These are phyloP conservation scores for Fusarium denticulatum DNA, from an alignment of 2,329 filamentous ascomycete genomes.

Conservation along the genomic window DNA sequence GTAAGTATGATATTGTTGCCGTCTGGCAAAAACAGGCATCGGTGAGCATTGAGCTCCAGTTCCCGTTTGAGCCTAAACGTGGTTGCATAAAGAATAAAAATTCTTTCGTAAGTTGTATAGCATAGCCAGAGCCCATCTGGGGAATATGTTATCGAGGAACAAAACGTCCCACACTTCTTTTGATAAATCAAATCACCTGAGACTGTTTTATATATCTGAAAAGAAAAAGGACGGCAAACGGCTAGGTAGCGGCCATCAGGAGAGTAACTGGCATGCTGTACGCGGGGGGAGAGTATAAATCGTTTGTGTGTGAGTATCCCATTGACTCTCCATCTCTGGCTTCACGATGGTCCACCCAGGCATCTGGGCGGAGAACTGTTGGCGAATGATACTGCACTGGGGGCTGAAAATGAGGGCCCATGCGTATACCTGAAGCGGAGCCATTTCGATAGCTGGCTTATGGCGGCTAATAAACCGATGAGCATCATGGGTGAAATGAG, in stretches of 20 bases:
- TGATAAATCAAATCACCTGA: not conserved
- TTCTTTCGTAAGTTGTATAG: too few relatives aligned
- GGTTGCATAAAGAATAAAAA: too few relatives aligned
- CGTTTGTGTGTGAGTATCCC: not conserved
- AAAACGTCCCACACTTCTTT: too few relatives aligned
- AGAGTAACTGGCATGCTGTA: not conserved
- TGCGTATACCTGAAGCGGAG: rapidly evolving
- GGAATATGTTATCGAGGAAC: too few relatives aligned
- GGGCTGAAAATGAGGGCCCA: not conserved
- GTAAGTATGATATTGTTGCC: too few relatives aligned
- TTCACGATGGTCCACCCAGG: rapidly evolving
- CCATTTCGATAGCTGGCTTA: rapidly evolving
- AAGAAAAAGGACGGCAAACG: rapidly evolving
- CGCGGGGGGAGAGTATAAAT: rapidly evolving
- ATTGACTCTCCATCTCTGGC: not conserved
- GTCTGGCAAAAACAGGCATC: too few relatives aligned
- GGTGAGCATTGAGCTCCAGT: too few relatives aligned
- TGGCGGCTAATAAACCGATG: rapidly evolving
- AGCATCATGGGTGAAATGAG: rapidly evolving
- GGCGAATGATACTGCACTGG: rapidly evolving
- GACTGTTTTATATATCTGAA: rapidly evolving
- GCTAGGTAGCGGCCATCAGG: not conserved
- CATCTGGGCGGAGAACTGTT: not conserved
- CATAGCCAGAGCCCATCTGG: too few relatives aligned
- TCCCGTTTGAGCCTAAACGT: too few relatives aligned